phyloP scores from a whole-genome alignment of 106 monocot species.

The Acorus gramineus region DNA sequence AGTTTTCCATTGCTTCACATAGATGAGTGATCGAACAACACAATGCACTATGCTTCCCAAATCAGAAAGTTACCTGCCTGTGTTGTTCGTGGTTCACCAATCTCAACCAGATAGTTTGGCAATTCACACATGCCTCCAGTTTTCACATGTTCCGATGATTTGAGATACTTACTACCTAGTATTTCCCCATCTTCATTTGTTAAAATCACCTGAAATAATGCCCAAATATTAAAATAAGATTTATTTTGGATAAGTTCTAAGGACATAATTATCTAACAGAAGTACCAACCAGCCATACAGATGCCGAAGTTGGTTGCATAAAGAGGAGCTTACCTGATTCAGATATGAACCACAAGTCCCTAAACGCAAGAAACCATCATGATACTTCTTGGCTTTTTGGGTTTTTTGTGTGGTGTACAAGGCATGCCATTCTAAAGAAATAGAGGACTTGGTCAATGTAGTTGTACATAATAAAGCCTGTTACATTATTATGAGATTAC shows the following conservation, averaged over 20 bases:
- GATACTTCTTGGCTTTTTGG: constrained; percentile 82
- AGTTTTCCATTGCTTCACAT: no score
- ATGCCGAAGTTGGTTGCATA: not conserved
- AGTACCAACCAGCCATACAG: no score
- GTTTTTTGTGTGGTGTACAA: constrained; percentile 75
- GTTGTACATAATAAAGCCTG: no score
- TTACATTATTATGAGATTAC: no score
- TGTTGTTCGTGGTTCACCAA: not conserved
- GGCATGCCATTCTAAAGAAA: constrained; percentile 63
- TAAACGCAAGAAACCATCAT: constrained; percentile 64
- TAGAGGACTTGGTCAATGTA: not conserved
- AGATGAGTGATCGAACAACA: no score
- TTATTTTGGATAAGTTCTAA: no score
- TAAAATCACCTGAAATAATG: constrained; percentile 21
- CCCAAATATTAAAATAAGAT: not conserved
- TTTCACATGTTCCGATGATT: not conserved
- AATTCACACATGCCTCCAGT: not conserved
- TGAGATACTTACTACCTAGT: not conserved
- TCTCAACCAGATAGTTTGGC: not conserved
- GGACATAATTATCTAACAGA: no score
- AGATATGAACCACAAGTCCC: constrained; percentile 33
- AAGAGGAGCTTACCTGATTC: constrained; percentile 36
- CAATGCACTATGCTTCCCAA: no score
- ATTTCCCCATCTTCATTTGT: constrained; percentile 34
- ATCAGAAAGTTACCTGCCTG: not conserved